phyloP scores from a whole-genome alignment of 1,284 basidiomycete genomes.

The Pyrrhoderma lamaoense region DNA sequence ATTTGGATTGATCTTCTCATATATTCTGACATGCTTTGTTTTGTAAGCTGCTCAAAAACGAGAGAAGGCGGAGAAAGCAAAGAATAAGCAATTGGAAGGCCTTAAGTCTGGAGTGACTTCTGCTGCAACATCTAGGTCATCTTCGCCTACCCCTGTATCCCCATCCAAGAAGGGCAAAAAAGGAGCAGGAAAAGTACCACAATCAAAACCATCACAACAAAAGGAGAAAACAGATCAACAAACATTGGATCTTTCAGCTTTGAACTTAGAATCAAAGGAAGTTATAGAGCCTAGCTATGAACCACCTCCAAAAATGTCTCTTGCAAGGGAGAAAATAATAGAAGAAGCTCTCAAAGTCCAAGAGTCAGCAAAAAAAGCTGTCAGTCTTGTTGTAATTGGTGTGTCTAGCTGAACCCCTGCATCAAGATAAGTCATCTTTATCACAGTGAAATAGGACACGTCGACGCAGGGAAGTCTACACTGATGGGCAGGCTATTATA shows the following conservation, averaged over 20 bases:
- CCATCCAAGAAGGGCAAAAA: conserved; percentile 28
- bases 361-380: conserved; percentile 55
- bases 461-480: conserved; percentile 98
- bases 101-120: conserved; percentile 28
- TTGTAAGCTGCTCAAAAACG: conserved; percentile 66
- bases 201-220: conserved; percentile 32
- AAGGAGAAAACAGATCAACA: conserved; percentile 40
- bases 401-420: conserved; percentile 25
- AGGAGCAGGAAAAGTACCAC: conserved; percentile 23
- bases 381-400: conserved; percentile 95
- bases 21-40: conserved; percentile 21
- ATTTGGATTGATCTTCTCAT: conserved; percentile 24
- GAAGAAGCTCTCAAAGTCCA: conserved; percentile 66
- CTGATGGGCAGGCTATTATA: conserved; percentile 93
- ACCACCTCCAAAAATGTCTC: conserved; percentile 53
- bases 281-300: conserved; percentile 41
- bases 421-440: conserved; percentile 3
- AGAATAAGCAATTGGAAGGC: conserved; percentile 38
- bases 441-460: conserved; percentile 63
- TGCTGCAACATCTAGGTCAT: conserved; percentile 32
- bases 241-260: conserved; percentile 63
- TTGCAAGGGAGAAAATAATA: conserved; percentile 79
- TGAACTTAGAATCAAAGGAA: conserved; percentile 56
- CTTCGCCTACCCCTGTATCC: conserved; percentile 29
- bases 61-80: conserved; percentile 58